Percentiles rank a stretch among this genome's conserved stretches.
These are phyloP conservation scores for Chamaenerion angustifolium DNA, from an alignment of 345 rosid genomes.

Conservation along the genomic window DNA sequence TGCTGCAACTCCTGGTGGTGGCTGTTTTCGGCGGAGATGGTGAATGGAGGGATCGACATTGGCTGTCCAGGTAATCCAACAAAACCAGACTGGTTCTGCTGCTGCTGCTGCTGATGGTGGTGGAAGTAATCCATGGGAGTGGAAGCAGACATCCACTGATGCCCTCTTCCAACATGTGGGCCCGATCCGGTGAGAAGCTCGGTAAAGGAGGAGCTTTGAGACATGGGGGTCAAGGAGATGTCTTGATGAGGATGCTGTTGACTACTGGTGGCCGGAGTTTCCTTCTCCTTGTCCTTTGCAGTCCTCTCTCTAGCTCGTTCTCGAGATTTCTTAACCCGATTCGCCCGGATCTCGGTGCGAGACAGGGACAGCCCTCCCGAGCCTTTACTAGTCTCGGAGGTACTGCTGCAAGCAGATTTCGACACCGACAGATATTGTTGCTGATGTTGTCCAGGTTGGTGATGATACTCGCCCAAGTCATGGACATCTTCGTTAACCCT, in stretches of 20 bases:
- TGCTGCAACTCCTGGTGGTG: constrained; percentile 47
- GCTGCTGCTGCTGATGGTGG: constrained; percentile 32
- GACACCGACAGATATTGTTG: constrained; percentile 49
- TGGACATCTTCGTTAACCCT: constrained; percentile 37
- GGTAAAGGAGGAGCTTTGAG: constrained; percentile 53
- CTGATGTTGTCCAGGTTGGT: constrained; percentile 26
- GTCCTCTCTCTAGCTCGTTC: constrained; percentile 80
- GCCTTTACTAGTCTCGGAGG: constrained; percentile 87
- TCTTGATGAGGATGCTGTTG: background rate
- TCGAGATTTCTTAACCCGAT: constrained; percentile 48
- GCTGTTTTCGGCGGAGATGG: constrained; percentile 25
- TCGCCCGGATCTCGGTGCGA: constrained; percentile 42
- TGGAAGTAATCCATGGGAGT: constrained; percentile 54
- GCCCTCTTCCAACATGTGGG: constrained; percentile 16
- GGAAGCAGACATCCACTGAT: constrained; percentile 20
- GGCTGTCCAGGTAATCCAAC: constrained; percentile 34
- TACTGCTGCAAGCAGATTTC: constrained; percentile 91
- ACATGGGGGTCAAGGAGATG: constrained; percentile 19
- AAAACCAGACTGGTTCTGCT: constrained; percentile 29
- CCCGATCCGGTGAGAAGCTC: constrained; percentile 48
- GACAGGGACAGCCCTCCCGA: constrained; percentile 60
- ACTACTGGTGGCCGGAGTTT: constrained; percentile 8
- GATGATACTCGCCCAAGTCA: constrained; percentile 25
- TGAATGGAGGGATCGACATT: constrained; percentile 11
- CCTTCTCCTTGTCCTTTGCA: constrained; percentile 62